These are phyloP conservation scores for Monascus purpureus DNA, from an alignment of 495 filamentous ascomycete species.

Conservation along the genomic window DNA sequence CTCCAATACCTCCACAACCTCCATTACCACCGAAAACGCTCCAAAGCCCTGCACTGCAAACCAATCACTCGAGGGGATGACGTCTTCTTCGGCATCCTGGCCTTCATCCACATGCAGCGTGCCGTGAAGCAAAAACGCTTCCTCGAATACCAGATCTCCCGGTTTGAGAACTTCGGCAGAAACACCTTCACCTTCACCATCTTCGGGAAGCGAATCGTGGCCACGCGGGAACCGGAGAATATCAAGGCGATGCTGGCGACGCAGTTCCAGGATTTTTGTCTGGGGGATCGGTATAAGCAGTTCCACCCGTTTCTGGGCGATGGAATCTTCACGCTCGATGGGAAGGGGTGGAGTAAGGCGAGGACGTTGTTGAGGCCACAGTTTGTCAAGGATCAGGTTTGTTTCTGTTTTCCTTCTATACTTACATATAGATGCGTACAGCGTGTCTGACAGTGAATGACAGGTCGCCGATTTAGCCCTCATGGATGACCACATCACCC, in stretches of 20 bases:
- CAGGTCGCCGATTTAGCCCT: conserved; percentile 31
- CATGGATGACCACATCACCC: conserved; percentile 42
- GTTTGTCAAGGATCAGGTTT: conserved; percentile 36
- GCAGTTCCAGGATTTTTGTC: conserved; percentile 56
- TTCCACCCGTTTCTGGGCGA: conserved; percentile 40
- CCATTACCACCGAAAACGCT: conserved; percentile 15
- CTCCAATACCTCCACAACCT: conserved; percentile 13
- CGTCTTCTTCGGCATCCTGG: conserved; percentile 17
- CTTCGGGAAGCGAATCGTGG: conserved; percentile 17
- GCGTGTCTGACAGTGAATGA: background rate
- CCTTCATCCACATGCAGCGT: conserved; percentile 13
- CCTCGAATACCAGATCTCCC: conserved; percentile 20
- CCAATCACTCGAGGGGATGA: conserved; percentile 9
- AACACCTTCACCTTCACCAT: conserved; percentile 20
- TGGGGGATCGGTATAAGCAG: conserved; percentile 29
- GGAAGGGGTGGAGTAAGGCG: conserved; percentile 47
- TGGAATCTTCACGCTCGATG: conserved; percentile 62
- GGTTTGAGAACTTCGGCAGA: conserved; percentile 16
- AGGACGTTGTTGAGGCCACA: conserved; percentile 39
- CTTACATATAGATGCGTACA: background rate
- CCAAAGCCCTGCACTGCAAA: conserved; percentile 24
- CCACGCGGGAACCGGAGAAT: conserved; percentile 68
- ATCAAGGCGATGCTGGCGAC: conserved; percentile 74
- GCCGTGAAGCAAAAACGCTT: conserved; percentile 19
- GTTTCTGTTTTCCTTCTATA: conserved; percentile 2